phyloP scores from a whole-genome alignment of 805 yeast species.

The Candida hungchunana region DNA sequence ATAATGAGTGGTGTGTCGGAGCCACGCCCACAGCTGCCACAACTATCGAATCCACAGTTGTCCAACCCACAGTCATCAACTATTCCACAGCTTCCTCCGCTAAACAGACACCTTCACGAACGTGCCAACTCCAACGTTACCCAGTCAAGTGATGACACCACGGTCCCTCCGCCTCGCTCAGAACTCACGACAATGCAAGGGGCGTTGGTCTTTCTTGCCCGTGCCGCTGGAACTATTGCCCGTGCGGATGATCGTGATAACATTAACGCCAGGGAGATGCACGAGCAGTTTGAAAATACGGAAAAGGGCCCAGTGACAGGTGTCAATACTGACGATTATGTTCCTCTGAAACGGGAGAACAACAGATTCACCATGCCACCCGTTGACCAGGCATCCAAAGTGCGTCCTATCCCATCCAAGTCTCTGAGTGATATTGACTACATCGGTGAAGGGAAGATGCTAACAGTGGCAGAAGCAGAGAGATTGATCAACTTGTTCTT shows the following conservation, averaged over 20 bases:
- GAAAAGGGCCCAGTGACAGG: not conserved
- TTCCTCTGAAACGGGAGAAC: slow-evolving; percentile 26
- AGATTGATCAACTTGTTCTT: slow-evolving; percentile 59
- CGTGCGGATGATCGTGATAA: slow-evolving; percentile 62
- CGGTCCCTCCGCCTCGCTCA: slow-evolving; percentile 21
- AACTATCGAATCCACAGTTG: not conserved
- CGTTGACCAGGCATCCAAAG: slow-evolving; percentile 28
- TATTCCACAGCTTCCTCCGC: slow-evolving; percentile 1
- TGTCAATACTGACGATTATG: slow-evolving; percentile 11
- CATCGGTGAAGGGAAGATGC: slow-evolving; percentile 50
- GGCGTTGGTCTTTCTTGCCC: slow-evolving; percentile 68
- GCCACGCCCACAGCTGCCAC: slow-evolving; percentile 1
- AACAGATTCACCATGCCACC: slow-evolving; percentile 28
- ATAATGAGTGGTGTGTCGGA: no score
- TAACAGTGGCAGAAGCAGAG: slow-evolving; percentile 61
- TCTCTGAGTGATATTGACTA: slow-evolving; percentile 58
- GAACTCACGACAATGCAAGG: slow-evolving; percentile 42
- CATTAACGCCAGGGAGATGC: slow-evolving; percentile 47
- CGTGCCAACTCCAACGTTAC: slow-evolving; percentile 12
- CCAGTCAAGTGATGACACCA: slow-evolving; percentile 15
- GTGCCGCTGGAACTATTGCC: slow-evolving; percentile 75
- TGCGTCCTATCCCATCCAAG: slow-evolving; percentile 32
- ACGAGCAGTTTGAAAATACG: slow-evolving; percentile 42
- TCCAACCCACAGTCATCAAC: not conserved
- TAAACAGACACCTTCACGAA: slow-evolving; percentile 7